Evolutionary conservation across 2,329 filamentous ascomycete genomes (phyloP).

Genomic region (Aureobasidium sp.): DNA sequence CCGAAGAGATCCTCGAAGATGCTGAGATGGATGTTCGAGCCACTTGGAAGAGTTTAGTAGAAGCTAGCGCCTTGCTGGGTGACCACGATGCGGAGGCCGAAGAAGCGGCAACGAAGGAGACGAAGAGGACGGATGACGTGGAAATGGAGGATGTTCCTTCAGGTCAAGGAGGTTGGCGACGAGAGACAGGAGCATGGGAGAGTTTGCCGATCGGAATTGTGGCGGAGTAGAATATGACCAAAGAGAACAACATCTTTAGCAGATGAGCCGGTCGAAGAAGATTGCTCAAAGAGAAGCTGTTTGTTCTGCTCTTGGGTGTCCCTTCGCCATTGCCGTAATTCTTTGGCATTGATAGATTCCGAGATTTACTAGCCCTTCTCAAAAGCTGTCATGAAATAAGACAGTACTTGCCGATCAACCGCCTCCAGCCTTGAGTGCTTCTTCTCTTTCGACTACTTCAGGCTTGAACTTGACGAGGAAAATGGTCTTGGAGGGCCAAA

Average conservation of each 20-base stretch:
- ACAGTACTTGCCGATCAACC: conserved; percentile 14
- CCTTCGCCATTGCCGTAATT: neutral
- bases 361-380: neutral
- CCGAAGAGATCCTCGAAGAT: neutral
- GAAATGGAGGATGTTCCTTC: conserved; percentile 12
- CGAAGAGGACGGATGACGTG: conserved; percentile 10
- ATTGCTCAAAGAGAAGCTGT: neutral
- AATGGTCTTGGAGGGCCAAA: conserved; percentile 96
- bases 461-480: conserved; percentile 88
- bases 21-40: conserved; percentile 4
- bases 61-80: conserved; percentile 5
- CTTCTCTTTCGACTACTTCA: conserved; percentile 89
- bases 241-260: neutral
- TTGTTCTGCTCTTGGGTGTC: neutral
- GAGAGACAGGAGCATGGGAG: conserved; percentile 8
- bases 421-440: conserved; percentile 30
- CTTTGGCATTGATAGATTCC: neutral
- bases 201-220: conserved; percentile 7
- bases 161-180: conserved; percentile 12
- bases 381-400: neutral
- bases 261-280: neutral
- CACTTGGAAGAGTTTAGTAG: conserved; percentile 14
- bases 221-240: neutral
- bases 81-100: neutral
- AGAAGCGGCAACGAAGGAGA: conserved; percentile 15